Conservation (phyloP, 352 stramenopile genomes). For the Plasmopara halstedii region DNA sequence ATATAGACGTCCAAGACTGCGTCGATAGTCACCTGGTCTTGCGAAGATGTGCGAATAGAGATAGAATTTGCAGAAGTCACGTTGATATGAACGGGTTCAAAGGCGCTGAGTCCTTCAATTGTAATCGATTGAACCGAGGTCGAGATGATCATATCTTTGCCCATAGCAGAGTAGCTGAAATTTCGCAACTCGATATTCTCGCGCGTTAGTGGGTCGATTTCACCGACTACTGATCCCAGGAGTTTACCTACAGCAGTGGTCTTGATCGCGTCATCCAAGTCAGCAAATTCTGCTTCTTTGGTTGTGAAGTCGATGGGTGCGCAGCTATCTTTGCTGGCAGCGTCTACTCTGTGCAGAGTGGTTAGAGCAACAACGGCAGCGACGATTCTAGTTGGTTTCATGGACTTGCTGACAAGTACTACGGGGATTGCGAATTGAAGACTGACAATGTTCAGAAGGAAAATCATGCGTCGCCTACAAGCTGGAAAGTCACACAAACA, state of each 20-base stretch:
- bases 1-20: slow-evolving; percentile 24
- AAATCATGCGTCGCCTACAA: too few relatives aligned
- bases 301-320: slow-evolving; percentile 33
- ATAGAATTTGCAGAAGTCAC: slow-evolving; percentile 23
- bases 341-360: background rate
- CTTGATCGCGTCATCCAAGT: slow-evolving; percentile 33
- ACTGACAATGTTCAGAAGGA: too few relatives aligned
- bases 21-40: slow-evolving; percentile 20
- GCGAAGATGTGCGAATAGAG: slow-evolving; percentile 27
- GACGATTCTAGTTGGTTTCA: background rate
- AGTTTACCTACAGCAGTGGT: slow-evolving; percentile 5
- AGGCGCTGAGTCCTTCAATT: slow-evolving; percentile 28
- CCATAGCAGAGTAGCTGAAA: slow-evolving; percentile 28
- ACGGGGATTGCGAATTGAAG: slow-evolving; percentile 37
- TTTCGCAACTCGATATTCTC: slow-evolving; percentile 22
- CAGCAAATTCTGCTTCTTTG: slow-evolving; percentile 23
- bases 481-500: too few relatives aligned
- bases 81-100: slow-evolving; percentile 30
- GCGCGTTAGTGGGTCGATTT: slow-evolving; percentile 27
- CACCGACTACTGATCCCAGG: slow-evolving; percentile 13
- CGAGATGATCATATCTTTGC: slow-evolving; percentile 34
- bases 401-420: background rate
- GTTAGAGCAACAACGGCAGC: background rate
- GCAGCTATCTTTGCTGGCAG: slow-evolving; percentile 15
- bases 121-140: slow-evolving; percentile 37